These are phyloP conservation scores for Mycena venus DNA, from an alignment of 768 basidiomycete species.

Conservation along the genomic window DNA sequence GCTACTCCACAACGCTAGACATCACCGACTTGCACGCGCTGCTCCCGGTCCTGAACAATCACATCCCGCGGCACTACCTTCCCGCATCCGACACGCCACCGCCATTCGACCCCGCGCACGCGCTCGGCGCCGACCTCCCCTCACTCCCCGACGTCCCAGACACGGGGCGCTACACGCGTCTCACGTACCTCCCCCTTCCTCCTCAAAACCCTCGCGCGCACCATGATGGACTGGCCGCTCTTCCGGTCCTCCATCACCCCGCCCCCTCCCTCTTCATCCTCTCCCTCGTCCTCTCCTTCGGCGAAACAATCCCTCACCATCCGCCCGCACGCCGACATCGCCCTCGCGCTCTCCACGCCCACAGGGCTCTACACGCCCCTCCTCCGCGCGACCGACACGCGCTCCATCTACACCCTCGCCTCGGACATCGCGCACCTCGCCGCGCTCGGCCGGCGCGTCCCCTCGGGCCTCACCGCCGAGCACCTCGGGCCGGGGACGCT, in stretches of 20 bases:
- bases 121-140: conserved; percentile 52
- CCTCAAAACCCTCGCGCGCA: conserved; percentile 82
- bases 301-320: conserved; percentile 78
- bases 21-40: conserved; percentile 76
- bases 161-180: conserved; percentile 67
- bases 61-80: conserved; percentile 72
- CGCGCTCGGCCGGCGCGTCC: conserved; percentile 75
- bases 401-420: conserved; percentile 72
- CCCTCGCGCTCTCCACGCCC: conserved; percentile 82
- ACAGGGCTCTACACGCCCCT: conserved; percentile 90
- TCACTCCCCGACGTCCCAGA: conserved; percentile 59
- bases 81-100: conserved; percentile 38
- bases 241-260: conserved; percentile 84
- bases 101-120: conserved; percentile 52
- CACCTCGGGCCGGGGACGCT: conserved; percentile 87
- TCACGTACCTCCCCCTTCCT: conserved; percentile 90
- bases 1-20: conserved; percentile 85
- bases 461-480: conserved; percentile 70
- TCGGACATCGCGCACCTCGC: conserved; percentile 72
- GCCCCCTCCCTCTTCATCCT: conserved; percentile 44
- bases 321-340: conserved; percentile 82
- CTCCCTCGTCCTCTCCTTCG: conserved; percentile 31
- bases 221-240: conserved; percentile 89
- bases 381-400: conserved; percentile 64
- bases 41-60: conserved; percentile 72